phyloP scores from a whole-genome alignment of 768 basidiomycete species.

The Psilocybe subaeruginosa region DNA sequence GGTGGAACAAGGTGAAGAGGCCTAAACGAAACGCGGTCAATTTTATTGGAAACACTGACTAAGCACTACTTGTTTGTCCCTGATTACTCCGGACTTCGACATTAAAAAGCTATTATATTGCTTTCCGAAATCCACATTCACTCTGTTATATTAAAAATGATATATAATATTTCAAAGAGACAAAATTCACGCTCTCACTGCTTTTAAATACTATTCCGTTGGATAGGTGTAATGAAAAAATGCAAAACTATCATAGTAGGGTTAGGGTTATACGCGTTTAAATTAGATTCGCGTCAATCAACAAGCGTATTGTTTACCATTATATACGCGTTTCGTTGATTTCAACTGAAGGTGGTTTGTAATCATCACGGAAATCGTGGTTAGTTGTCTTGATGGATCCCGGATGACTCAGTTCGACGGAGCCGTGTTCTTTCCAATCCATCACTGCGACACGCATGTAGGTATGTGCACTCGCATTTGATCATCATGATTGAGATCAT shows the following conservation, averaged over 20 bases:
- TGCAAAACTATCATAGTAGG: not conserved
- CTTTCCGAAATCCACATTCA: not conserved
- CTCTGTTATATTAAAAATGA: not conserved
- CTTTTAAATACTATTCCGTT: no score
- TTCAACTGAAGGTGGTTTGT: not conserved
- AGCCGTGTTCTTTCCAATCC: no score
- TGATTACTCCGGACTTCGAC: conserved; percentile 5
- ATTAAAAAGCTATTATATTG: not conserved
- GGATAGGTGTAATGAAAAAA: no score
- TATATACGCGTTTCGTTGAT: conserved; percentile 26
- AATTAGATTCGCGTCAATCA: conserved; percentile 29
- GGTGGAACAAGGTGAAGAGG: conserved; percentile 24
- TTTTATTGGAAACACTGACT: conserved; percentile 35
- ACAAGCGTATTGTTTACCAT: conserved; percentile 26
- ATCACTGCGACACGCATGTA: no score
- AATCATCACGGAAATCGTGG: no score
- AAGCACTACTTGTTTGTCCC: conserved; percentile 29
- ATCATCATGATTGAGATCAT: no score
- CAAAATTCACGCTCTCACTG: no score
- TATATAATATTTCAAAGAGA: not conserved
- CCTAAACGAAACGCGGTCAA: conserved; percentile 26
- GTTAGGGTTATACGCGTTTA: conserved; percentile 29
- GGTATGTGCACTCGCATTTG: no score
- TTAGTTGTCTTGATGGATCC: no score
- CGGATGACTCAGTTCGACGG: no score